Evolutionary conservation across 208 protist species (phyloP).

Genomic region (Crithidia brevicula): DNA sequence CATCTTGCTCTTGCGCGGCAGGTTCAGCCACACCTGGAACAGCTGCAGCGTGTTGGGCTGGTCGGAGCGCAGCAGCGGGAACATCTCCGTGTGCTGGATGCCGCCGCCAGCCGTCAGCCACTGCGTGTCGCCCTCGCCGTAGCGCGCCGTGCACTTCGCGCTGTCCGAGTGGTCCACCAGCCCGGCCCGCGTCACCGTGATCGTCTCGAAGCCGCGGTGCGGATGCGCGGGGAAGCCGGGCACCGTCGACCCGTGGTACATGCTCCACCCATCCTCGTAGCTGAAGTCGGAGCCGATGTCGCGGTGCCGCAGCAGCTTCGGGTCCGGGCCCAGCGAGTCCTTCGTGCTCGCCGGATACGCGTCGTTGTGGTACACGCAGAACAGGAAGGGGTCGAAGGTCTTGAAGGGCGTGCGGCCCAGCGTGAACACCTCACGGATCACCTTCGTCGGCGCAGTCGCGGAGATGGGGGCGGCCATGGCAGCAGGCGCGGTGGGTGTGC

Average conservation of each 20-base stretch:
- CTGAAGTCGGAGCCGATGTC: constrained; percentile 70
- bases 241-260: constrained; percentile 69
- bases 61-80: constrained; percentile 41
- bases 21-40: constrained; percentile 93
- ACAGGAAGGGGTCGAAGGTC: constrained; percentile 66
- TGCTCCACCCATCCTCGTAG: constrained; percentile 65
- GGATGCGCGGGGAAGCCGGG: constrained; percentile 88
- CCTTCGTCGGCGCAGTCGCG: background rate
- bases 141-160: constrained; percentile 68
- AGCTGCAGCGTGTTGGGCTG: constrained; percentile 45
- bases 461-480: constrained; percentile 1
- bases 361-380: constrained; percentile 64
- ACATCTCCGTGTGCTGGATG: constrained; percentile 89
- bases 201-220: constrained; percentile 90
- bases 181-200: constrained; percentile 83
- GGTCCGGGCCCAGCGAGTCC: constrained; percentile 34
- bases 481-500: background rate
- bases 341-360: constrained; percentile 42
- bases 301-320: constrained; percentile 34
- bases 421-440: constrained; percentile 22
- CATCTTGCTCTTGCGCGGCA: constrained; percentile 82
- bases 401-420: constrained; percentile 21
- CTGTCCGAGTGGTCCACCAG: constrained; percentile 81
- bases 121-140: constrained; percentile 84
- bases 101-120: constrained; percentile 93